Conservation (phyloP, 1,284 basidiomycete genomes). For the Xerocomus cyaneibrunnescens region DNA sequence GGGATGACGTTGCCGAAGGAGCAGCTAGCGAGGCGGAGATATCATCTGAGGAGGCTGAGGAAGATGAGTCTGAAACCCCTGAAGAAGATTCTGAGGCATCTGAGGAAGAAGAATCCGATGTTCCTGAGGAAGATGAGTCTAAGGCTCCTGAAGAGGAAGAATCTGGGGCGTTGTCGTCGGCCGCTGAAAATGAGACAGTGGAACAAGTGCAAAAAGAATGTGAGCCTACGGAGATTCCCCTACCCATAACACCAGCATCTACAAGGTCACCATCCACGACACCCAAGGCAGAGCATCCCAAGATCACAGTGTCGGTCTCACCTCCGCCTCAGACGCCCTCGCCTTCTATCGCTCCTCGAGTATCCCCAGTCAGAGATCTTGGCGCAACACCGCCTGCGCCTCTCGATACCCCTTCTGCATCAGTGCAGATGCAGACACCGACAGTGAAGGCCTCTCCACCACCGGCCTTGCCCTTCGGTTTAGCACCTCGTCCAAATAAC, state of each 20-base stretch:
- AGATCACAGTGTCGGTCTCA: conserved; percentile 20
- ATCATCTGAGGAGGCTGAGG: conserved; percentile 8
- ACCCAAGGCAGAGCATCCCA: conserved; percentile 44
- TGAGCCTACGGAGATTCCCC: conserved; percentile 13
- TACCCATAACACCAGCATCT: conserved; percentile 27
- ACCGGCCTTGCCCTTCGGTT: conserved; percentile 33
- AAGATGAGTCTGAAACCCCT: conserved; percentile 11
- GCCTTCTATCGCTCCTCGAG: conserved; percentile 15
- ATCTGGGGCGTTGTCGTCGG: conserved; percentile 9
- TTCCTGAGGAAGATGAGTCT: conserved; percentile 11
- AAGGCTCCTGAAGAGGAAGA: conserved; percentile 2
- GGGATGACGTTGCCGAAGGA: conserved; percentile 22
- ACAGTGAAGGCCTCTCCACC: conserved; percentile 17
- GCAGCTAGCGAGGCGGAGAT: conserved; percentile 7
- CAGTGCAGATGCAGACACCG: conserved; percentile 33
- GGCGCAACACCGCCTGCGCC: conserved; percentile 58
- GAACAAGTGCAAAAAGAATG: conserved; percentile 28
- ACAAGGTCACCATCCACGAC: conserved; percentile 35
- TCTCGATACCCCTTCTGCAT: conserved; percentile 41
- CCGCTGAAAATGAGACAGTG: conserved; percentile 17
- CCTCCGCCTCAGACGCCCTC: conserved; percentile 27
- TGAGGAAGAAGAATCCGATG: conserved; percentile 19
- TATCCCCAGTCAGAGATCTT: conserved; percentile 30
- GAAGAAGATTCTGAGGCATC: neutral
- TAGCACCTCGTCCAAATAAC: conserved; percentile 51